Percentiles rank a stretch among this genome's conserved stretches.
Conservation (phyloP, 73 alveolate genomes). For the Paramecium tetraurelia region DNA sequence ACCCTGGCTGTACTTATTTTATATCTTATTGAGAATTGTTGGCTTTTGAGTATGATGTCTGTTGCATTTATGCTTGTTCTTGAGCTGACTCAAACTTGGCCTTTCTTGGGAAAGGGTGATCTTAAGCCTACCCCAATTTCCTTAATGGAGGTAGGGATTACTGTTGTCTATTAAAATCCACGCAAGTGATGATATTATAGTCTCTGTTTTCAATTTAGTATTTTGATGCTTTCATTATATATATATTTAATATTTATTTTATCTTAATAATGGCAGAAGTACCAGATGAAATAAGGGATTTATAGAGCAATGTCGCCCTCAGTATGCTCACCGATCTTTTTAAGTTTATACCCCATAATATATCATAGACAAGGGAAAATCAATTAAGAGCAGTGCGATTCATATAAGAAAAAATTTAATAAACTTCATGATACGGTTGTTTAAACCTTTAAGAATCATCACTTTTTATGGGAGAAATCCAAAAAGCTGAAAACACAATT, state of each 20-base stretch:
- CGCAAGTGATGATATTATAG: conserved; percentile 33
- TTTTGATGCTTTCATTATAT: conserved; percentile 34
- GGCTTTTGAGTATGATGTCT: not conserved
- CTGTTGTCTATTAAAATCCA: not conserved
- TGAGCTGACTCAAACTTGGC: conserved; percentile 5
- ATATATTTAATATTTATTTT: not conserved
- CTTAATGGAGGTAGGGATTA: conserved; percentile 38
- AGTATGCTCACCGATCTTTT: conserved; percentile 60
- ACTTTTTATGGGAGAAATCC: conserved; percentile 63
- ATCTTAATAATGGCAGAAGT: not conserved
- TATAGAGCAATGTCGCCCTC: conserved; percentile 57
- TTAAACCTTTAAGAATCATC: conserved; percentile 65
- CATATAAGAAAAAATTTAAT: conserved; percentile 64
- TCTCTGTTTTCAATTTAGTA: conserved; percentile 42
- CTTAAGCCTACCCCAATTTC: conserved; percentile 9
- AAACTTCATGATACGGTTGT: conserved; percentile 66
- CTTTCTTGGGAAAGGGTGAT: conserved; percentile 35
- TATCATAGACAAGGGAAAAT: conserved; percentile 46
- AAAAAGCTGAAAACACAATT: conserved; percentile 60
- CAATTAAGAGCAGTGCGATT: conserved; percentile 61
- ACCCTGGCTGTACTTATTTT: not conserved
- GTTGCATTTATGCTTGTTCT: conserved; percentile 23
- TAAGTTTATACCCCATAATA: not conserved
- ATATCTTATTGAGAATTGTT: not conserved
- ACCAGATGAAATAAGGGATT: conserved; percentile 56